Percentiles rank a stretch among this genome's conserved stretches.
These are phyloP conservation scores for Neofusicoccum umdonicola DNA, from an alignment of 2,329 filamentous ascomycete genomes.

Conservation along the genomic window DNA sequence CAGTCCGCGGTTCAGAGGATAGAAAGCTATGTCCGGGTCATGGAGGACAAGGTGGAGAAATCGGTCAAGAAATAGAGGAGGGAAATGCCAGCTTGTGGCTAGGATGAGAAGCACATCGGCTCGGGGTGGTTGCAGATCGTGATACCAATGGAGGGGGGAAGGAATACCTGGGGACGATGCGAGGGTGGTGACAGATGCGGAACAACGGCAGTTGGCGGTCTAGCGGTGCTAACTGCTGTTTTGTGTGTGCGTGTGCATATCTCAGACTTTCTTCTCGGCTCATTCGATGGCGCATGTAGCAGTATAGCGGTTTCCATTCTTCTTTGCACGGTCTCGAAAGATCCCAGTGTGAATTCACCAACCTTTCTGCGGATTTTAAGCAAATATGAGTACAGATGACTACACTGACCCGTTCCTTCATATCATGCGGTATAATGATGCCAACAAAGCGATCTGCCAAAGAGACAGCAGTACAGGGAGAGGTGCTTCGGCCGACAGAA, in stretches of 20 bases:
- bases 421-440: no score
- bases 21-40: slow-evolving; percentile 74
- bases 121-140: neutral
- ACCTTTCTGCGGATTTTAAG: neutral
- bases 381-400: no score
- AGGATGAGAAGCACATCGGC: neutral
- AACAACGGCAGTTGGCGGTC: neutral
- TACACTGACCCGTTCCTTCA: no score
- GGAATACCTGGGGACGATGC: neutral
- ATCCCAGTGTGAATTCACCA: neutral
- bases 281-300: slow-evolving; percentile 13
- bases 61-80: slow-evolving; percentile 7
- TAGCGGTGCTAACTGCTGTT: neutral
- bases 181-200: neutral
- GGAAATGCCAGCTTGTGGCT: neutral
- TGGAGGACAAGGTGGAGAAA: slow-evolving; percentile 74
- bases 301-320: slow-evolving; percentile 15
- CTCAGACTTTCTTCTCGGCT: neutral
- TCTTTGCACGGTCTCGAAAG: neutral
- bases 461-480: no score
- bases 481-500: no score
- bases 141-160: neutral
- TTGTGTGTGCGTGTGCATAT: neutral
- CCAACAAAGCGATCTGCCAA: no score
- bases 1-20: slow-evolving; percentile 85